Evolutionary conservation across 306 rosid genomes (phyloP).

Genomic region (Hylodesmum podocarpum): DNA sequence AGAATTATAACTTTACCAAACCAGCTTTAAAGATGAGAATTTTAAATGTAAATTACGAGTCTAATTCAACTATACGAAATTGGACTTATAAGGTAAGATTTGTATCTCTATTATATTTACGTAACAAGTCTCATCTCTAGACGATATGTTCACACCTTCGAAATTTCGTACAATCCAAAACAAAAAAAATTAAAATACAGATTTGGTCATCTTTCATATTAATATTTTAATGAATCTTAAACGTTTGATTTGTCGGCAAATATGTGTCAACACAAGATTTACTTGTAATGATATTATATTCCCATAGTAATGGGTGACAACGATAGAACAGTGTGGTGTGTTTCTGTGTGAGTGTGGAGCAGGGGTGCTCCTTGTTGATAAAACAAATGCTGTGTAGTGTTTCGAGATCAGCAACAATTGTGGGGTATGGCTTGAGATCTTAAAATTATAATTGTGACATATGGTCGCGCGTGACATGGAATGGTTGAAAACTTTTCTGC

Average conservation of each 20-base stretch:
- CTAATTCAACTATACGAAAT: no score
- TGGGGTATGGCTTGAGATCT: neutral
- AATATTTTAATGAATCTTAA: neutral
- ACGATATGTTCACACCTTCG: no score
- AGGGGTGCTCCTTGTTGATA: constrained; percentile 14
- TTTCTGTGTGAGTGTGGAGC: constrained; percentile 19
- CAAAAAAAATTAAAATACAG: neutral
- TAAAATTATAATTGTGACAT: neutral
- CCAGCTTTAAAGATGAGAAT: no score
- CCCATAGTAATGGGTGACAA: constrained; percentile 28
- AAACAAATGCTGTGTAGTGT: constrained; percentile 1
- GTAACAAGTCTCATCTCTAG: no score
- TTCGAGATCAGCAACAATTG: constrained; percentile 19
- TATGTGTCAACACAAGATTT: neutral
- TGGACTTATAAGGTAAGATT: no score
- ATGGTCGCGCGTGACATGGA: neutral
- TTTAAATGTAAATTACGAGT: no score
- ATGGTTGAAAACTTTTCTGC: neutral
- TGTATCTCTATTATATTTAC: no score
- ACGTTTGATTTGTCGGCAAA: neutral
- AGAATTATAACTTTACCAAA: no score
- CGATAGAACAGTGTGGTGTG: constrained; percentile 28
- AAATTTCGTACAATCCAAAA: no score
- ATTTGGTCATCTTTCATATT: neutral
- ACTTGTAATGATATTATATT: constrained; percentile 20